These are phyloP conservation scores for Sporothrix humicola DNA, from an alignment of 2,329 filamentous ascomycete species.

Conservation along the genomic window DNA sequence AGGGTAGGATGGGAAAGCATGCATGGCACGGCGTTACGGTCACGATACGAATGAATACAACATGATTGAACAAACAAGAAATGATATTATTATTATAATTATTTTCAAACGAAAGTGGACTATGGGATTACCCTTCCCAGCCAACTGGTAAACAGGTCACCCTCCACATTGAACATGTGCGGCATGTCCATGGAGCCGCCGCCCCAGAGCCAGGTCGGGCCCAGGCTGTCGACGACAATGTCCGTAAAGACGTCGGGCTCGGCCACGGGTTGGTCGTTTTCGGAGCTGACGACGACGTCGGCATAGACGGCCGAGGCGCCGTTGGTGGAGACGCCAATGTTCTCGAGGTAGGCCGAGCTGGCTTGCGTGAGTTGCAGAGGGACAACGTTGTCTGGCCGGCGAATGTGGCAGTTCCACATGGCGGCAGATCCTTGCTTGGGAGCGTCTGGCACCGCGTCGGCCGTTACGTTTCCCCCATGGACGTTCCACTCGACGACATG, in stretches of 20 bases:
- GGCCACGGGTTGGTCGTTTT: neutral
- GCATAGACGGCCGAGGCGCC: neutral
- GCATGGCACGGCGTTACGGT: constrained; percentile 1
- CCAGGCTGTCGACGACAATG: constrained; percentile 46
- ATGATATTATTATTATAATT: neutral
- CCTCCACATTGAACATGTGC: neutral
- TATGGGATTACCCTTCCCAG: neutral
- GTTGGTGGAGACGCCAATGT: constrained; percentile 61
- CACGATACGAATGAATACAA: neutral
- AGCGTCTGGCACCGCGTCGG: too few species aligned
- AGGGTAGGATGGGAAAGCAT: too few species aligned
- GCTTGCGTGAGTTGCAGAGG: constrained; percentile 51
- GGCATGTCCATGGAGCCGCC: neutral
- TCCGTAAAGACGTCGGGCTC: constrained; percentile 27
- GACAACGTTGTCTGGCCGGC: constrained; percentile 67
- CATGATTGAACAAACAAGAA: neutral
- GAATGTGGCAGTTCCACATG: constrained; percentile 65
- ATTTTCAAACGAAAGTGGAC: too few species aligned
- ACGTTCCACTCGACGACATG: constrained; percentile 76
- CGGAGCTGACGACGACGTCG: neutral
- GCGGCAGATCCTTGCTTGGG: constrained; percentile 42
- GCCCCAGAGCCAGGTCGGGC: constrained; percentile 52
- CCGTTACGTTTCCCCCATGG: constrained; percentile 50
- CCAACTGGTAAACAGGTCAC: neutral
- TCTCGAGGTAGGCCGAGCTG: constrained; percentile 54